phyloP scores from a whole-genome alignment of 768 basidiomycete genomes.

The Amanita brunnescens region DNA sequence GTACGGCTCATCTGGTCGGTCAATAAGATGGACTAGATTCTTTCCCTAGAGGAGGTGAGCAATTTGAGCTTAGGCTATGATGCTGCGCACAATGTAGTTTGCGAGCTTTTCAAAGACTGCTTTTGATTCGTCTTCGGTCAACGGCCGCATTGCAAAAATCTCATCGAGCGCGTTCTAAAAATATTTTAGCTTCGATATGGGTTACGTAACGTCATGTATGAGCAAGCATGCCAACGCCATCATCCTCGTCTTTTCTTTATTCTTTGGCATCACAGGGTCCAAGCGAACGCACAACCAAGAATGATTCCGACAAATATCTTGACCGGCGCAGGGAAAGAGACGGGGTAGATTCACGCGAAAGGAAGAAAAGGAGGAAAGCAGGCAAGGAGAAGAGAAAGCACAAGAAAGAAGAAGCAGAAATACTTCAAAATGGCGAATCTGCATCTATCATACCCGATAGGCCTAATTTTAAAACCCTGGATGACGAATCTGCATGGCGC shows the following conservation, averaged over 20 bases:
- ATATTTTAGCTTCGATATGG: neutral
- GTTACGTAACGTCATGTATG: constrained; percentile 12
- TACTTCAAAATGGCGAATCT: too few species aligned
- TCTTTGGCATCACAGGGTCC: constrained; percentile 56
- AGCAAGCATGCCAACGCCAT: constrained; percentile 51
- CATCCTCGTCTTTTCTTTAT: constrained; percentile 55
- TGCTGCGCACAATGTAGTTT: constrained; percentile 78
- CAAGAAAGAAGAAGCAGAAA: constrained; percentile 20
- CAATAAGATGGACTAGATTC: constrained; percentile 92
- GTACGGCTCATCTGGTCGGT: constrained; percentile 88
- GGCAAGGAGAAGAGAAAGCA: constrained; percentile 14
- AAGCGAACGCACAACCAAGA: constrained; percentile 12
- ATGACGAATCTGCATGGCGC: constrained; percentile 1
- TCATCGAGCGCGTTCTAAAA: neutral
- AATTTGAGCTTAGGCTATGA: neutral
- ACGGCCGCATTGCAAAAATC: constrained; percentile 67
- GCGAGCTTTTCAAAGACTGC: constrained; percentile 94
- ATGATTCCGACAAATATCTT: constrained; percentile 4
- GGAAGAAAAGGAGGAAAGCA: constrained; percentile 17
- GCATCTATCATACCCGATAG: too few species aligned
- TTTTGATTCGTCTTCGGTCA: constrained; percentile 97
- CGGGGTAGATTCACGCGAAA: constrained; percentile 8
- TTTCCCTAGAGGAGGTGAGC: constrained; percentile 57
- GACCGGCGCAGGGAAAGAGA: neutral
- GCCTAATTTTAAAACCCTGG: neutral